phyloP scores from a whole-genome alignment of 2,329 filamentous ascomycete species.

The Parastagonospora avenae region DNA sequence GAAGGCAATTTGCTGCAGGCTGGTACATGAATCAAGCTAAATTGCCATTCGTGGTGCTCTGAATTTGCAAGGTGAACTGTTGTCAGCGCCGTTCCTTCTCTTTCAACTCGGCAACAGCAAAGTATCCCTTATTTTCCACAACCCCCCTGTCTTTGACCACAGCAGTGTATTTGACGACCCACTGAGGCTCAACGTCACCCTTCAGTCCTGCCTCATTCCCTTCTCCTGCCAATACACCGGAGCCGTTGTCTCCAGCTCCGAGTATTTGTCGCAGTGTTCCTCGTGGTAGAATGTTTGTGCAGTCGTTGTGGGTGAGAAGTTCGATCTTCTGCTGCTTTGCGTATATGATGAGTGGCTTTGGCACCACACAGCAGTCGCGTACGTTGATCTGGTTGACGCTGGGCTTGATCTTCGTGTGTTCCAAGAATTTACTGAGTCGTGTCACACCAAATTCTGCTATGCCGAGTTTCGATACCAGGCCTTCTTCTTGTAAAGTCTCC shows the following conservation, averaged over 20 bases:
- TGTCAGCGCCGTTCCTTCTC: conserved; percentile 6
- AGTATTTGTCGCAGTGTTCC: conserved; percentile 86
- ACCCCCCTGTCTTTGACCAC: conserved; percentile 93
- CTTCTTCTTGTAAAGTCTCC: conserved; percentile 73
- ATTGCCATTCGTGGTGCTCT: neutral
- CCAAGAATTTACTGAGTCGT: conserved; percentile 77
- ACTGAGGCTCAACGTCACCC: conserved; percentile 83
- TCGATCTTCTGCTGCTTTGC: conserved; percentile 86
- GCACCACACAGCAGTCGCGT: conserved; percentile 93
- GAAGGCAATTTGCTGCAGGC: neutral
- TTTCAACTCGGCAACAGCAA: conserved; percentile 77
- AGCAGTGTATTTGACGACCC: conserved; percentile 97
- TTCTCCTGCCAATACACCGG: conserved; percentile 74
- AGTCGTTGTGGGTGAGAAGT: conserved; percentile 91
- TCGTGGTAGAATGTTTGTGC: conserved; percentile 84
- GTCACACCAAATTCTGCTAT: conserved; percentile 90
- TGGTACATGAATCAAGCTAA: neutral
- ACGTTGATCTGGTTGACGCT: conserved; percentile 95
- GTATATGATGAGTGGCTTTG: conserved; percentile 80
- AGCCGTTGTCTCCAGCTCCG: conserved; percentile 72
- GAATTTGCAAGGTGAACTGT: neutral
- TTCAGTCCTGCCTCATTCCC: conserved; percentile 62
- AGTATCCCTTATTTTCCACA: conserved; percentile 98
- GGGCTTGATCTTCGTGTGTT: conserved; percentile 72
- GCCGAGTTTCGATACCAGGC: conserved; percentile 76